Conservation (phyloP, 352 stramenopile genomes). For the Phytophthora citricola region DNA sequence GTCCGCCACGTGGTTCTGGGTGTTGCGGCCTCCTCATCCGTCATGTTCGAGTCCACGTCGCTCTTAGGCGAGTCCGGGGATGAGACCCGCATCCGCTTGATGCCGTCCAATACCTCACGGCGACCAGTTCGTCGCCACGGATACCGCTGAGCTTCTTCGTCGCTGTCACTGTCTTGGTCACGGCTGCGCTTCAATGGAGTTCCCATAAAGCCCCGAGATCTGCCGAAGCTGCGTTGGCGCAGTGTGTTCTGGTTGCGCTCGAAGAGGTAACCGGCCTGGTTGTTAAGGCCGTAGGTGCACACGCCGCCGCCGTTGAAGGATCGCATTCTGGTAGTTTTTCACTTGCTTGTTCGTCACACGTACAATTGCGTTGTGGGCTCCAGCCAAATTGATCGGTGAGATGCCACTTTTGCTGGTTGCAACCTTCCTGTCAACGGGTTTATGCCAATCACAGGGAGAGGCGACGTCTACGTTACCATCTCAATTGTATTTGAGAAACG, state of each 20-base stretch:
- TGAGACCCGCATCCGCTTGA: constrained; percentile 78
- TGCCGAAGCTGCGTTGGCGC: constrained; percentile 62
- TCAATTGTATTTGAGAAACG: no score
- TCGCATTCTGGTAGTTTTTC: constrained; percentile 23
- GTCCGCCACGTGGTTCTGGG: constrained; percentile 29
- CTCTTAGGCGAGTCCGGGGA: constrained; percentile 38
- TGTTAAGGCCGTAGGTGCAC: constrained; percentile 50
- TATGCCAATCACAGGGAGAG: constrained; percentile 11
- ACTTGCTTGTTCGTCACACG: constrained; percentile 3
- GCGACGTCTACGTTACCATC: constrained; percentile 8
- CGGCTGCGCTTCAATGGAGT: constrained; percentile 50
- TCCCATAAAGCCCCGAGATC: constrained; percentile 33
- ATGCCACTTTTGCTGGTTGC: neutral
- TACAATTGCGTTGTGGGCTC: constrained; percentile 30
- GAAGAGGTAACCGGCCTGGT: constrained; percentile 47
- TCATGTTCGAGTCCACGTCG: constrained; percentile 39
- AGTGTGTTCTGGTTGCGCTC: constrained; percentile 47
- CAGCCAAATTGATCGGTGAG: neutral
- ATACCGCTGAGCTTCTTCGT: constrained; percentile 16
- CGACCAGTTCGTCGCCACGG: constrained; percentile 2
- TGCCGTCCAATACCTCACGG: constrained; percentile 51
- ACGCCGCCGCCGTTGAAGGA: constrained; percentile 35
- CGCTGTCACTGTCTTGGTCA: constrained; percentile 27
- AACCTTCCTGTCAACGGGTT: neutral
- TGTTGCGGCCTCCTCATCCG: constrained; percentile 40